Evolutionary conservation across 1,284 basidiomycete species (phyloP), one percentile per base, ranked within the genome.

Genomic region (Leccinum pseudoinsigne): DNA sequence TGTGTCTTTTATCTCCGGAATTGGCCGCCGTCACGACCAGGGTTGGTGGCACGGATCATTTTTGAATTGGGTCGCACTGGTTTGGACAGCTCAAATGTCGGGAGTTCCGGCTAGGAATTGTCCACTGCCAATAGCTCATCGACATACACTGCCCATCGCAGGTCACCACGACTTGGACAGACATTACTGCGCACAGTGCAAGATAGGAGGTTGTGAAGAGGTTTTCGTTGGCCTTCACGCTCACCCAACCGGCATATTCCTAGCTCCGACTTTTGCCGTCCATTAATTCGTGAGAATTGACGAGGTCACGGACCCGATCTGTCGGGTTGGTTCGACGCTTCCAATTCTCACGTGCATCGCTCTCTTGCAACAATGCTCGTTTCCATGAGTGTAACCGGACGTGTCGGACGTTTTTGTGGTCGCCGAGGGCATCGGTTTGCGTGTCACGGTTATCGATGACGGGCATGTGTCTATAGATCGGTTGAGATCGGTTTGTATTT

Each of bases 11-110:
- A 55, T 55, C 34, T 26, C 31, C 31, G 28, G 28, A 34, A 50
- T 21, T 21, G 11, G 11, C 45, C 26, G 53, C n/a, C n/a, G n/a
- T 16, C 16, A 54, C 26, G 12, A 26, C 51, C 47, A 11, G 47
- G n/a, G 18, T 50, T 12, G 11, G 45, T 50, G 47, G 14, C 40
- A 38, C 40, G 40, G 40, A 12, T 7, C 62, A 55, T 1, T 57
- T 36, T 21, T 53, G 57, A 42, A 47, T 55, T 51, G 40, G n/a
- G 23, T 38, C 14, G 51, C 65, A 68, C 67, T 23, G 61, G 55
- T 63, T 63, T 60, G 59, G 40, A 61, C 45, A 57, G 45, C 16
- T 31, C 12, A 18, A 28, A 28, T 18, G 45, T 21, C 45, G 8
- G 16, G 26, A 21, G 40, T 42, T 47, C 36, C 53, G 54, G 18